phyloP scores from a whole-genome alignment of 2,329 filamentous ascomycete genomes.

The Leptographium galeiforme region DNA sequence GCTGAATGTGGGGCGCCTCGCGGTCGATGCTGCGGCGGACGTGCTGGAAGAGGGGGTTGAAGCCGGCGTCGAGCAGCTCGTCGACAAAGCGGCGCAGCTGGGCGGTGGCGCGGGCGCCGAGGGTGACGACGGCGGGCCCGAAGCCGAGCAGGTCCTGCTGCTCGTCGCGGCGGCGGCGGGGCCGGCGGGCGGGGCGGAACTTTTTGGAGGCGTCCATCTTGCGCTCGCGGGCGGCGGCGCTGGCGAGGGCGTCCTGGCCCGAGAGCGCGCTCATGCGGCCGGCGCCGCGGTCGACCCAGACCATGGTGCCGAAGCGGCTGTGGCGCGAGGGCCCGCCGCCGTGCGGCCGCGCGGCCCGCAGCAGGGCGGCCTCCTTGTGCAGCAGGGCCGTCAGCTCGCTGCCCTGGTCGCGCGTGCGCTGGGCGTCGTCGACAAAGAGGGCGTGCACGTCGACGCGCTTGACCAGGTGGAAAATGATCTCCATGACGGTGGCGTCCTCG shows the following conservation, averaged over 20 bases:
- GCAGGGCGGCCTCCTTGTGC: conserved; percentile 72
- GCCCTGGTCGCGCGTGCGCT: conserved; percentile 54
- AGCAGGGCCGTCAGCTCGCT: conserved; percentile 64
- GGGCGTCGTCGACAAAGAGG: conserved; percentile 70
- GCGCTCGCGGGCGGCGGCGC: conserved; percentile 57
- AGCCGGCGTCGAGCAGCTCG: conserved; percentile 87
- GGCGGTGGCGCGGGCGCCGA: conserved; percentile 61
- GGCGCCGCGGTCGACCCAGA: conserved; percentile 84
- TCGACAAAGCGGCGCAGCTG: conserved; percentile 73
- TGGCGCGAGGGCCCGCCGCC: conserved; percentile 61
- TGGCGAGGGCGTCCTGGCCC: conserved; percentile 71
- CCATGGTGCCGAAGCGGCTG: conserved; percentile 91
- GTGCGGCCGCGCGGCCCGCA: conserved; percentile 60
- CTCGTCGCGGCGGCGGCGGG: conserved; percentile 46
- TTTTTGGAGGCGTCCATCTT: conserved; percentile 89
- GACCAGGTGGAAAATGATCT: conserved; percentile 82
- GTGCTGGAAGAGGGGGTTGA: conserved; percentile 81
- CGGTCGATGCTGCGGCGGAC: conserved; percentile 81
- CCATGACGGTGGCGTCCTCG: conserved; percentile 80
- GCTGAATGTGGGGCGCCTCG: conserved; percentile 68
- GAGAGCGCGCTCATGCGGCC: conserved; percentile 76
- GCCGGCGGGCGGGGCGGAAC: conserved; percentile 66
- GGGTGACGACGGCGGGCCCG: conserved; percentile 48
- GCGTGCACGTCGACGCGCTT: conserved; percentile 78
- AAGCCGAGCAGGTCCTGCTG: conserved; percentile 49